Percentiles rank a stretch among this genome's conserved stretches.
phyloP scores from a whole-genome alignment of 1,284 basidiomycete species.

The Phlebopus sp. region DNA sequence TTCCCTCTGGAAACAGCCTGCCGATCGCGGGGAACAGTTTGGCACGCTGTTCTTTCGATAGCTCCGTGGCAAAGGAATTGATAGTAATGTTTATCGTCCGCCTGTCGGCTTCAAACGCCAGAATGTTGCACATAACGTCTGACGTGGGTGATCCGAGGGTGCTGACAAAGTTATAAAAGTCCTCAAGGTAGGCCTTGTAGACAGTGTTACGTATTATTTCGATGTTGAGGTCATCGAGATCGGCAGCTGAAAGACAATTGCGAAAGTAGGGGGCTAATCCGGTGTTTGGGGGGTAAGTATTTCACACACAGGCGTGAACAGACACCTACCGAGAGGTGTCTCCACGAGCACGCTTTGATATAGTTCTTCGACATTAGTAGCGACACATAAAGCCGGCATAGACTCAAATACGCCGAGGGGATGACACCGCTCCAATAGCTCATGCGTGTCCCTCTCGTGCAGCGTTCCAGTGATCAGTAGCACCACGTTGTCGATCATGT shows the following conservation, averaged over 20 bases:
- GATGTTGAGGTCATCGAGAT: conserved; percentile 98
- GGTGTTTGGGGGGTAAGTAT: conserved; percentile 10
- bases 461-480: conserved; percentile 96
- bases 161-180: conserved; percentile 86
- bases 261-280: conserved; percentile 91
- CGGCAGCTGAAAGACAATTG: conserved; percentile 90
- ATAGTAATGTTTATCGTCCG: conserved; percentile 98
- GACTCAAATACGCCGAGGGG: conserved; percentile 97
- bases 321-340: conserved; percentile 83
- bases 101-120: conserved; percentile 96
- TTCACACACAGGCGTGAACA: not conserved
- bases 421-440: conserved; percentile 95
- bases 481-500: conserved; percentile 99
- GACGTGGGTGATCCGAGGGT: conserved; percentile 82
- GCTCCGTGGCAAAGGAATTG: conserved; percentile 96
- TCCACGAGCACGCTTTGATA: conserved; percentile 97
- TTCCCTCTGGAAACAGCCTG: conserved; percentile 92
- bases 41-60: conserved; percentile 95
- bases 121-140: conserved; percentile 87
- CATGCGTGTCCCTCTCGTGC: conserved; percentile 96
- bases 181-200: conserved; percentile 98
- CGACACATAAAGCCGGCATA: conserved; percentile 98
- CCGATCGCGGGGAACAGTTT: conserved; percentile 94
- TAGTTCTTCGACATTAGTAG: conserved; percentile 98
- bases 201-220: conserved; percentile 99